These are phyloP conservation scores for Aspergillus avenaceus DNA, from an alignment of 495 filamentous ascomycete species.

Conservation along the genomic window DNA sequence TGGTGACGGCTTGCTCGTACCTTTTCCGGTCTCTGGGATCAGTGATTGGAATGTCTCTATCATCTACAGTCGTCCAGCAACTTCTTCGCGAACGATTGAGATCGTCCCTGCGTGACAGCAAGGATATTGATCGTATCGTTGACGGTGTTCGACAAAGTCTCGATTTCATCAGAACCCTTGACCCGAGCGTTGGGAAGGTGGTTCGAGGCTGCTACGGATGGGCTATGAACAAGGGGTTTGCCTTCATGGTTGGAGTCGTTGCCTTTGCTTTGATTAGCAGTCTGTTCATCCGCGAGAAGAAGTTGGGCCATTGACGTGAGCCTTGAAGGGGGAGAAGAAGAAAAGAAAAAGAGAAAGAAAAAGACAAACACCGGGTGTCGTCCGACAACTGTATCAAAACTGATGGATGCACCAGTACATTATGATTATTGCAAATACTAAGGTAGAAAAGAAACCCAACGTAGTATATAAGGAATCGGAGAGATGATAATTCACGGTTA, in stretches of 20 bases:
- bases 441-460: not conserved
- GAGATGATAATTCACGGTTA: too few species aligned
- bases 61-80: constrained; percentile 72
- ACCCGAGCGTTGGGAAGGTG: constrained; percentile 52
- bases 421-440: too few species aligned
- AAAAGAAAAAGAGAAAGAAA: too few species aligned
- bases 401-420: too few species aligned
- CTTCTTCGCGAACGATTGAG: constrained; percentile 57
- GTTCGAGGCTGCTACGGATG: constrained; percentile 68
- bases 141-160: constrained; percentile 69
- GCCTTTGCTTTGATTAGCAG: constrained; percentile 44
- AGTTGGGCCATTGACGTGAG: constrained; percentile 27
- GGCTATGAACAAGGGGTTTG: constrained; percentile 47
- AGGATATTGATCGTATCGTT: constrained; percentile 66
- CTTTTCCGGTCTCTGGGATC: constrained; percentile 82
- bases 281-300: constrained; percentile 42
- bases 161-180: constrained; percentile 64
- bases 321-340: too few species aligned
- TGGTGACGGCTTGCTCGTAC: constrained; percentile 81
- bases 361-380: too few species aligned
- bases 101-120: constrained; percentile 46
- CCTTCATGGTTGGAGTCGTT: constrained; percentile 37
- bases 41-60: constrained; percentile 66
- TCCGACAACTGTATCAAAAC: too few species aligned
- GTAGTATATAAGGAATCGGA: not conserved